These are phyloP conservation scores for Mycotypha africana DNA, from an alignment of 371 early-diverging fungal species.

Conservation along the genomic window DNA sequence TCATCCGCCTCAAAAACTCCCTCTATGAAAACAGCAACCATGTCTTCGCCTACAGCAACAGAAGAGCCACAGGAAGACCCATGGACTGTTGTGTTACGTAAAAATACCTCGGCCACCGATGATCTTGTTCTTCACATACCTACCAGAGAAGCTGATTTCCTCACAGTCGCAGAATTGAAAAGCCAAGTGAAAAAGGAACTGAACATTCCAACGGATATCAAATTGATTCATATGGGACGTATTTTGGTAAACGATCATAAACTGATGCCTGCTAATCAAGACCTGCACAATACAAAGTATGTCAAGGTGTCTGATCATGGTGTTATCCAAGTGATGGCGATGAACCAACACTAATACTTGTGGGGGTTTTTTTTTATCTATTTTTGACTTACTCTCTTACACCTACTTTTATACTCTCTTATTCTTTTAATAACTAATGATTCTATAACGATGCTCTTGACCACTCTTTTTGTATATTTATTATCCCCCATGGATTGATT, in stretches of 20 bases:
- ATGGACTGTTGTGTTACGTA: conserved; percentile 1
- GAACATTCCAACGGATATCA: background rate
- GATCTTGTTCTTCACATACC: conserved; percentile 3
- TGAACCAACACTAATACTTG: too few species aligned
- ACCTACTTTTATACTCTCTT: too few species aligned
- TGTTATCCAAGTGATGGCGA: conserved; percentile 12
- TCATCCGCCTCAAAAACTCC: background rate
- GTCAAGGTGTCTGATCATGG: conserved; percentile 3
- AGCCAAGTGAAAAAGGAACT: background rate
- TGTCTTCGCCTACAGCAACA: background rate
- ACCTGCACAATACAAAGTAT: background rate
- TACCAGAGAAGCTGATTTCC: conserved; percentile 2
- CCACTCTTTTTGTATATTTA: too few species aligned
- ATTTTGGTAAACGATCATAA: conserved; percentile 1
- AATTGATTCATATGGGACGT: conserved; percentile 7
- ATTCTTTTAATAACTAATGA: too few species aligned
- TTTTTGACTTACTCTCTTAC: too few species aligned
- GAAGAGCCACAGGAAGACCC: background rate
- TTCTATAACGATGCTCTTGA: too few species aligned
- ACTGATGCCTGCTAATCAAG: conserved; percentile 1
- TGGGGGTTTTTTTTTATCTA: too few species aligned
- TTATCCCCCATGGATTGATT: too few species aligned
- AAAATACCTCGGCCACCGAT: background rate
- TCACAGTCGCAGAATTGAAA: conserved; percentile 6
- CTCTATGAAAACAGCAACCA: too few species aligned